Base-by-base conservation (phyloP, 257 asterid genomes). In the Forsythia suspensa region DNA sequence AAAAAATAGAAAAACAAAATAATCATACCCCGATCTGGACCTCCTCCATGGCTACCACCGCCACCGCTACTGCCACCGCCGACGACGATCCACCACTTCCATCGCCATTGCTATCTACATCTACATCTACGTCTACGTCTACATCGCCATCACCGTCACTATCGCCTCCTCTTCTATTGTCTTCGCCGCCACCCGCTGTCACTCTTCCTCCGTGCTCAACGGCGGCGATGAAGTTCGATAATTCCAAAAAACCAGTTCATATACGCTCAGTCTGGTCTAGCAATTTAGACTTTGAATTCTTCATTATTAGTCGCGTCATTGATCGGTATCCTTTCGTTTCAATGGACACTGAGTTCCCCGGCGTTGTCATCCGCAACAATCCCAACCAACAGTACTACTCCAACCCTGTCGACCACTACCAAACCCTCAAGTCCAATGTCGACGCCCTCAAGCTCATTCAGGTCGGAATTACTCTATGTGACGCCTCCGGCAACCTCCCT, bases 281-380 rank as follows among this genome's bases (percentile, higher is more conserved):
- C 48, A 92, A 92, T 70, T 79, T 91, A 20, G 93, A 85, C 12
- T 66, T 41, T 2, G 97, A 92, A 70, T 88, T 92, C 76, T 42
- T 68, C 10, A 77, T 88, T 78, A 89, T 92, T 84, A 85, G 95
- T 63, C 6, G 6, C 71, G 51, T 77, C 36, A 75, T 92, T 73
- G 91, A 86, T 66, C 84, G 34, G 3, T 91, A 18, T 84, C 92
- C 93, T 5, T 89, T 70, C 57, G 84, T 88, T 0, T 87, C 97
- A 9, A 89, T 92, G 92, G 96, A 91, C 77, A 92, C 97, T 2
- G 97, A 92, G 87, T 92, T 92, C 37, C 97, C 97, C 20, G 97
- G 96, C 38, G 76, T 86, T 57, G 83, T 86, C 42, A 75, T 82
- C 84, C 79, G 85, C 80, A 21, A 63, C 70, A 63, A 21, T 63